phyloP scores from a whole-genome alignment of 345 rosid species.

The Pistacia atlantica region DNA sequence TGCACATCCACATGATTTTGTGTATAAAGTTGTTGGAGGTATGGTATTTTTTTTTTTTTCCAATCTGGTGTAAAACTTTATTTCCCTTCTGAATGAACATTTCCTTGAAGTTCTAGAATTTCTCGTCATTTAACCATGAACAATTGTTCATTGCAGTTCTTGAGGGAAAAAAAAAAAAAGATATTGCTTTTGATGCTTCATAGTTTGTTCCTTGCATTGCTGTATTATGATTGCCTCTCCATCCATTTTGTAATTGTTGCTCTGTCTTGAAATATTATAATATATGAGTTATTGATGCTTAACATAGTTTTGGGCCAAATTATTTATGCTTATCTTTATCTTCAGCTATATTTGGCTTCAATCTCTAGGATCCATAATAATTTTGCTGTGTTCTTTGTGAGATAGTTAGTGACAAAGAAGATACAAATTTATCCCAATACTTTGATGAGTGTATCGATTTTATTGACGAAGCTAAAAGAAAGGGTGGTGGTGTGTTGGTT shows the following conservation, averaged over 20 bases:
- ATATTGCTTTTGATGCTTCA: not conserved
- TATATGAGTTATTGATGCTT: not conserved
- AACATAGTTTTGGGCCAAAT: not conserved
- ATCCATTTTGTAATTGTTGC: not conserved
- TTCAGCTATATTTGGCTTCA: not conserved
- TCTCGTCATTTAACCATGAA: not conserved
- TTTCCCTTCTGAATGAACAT: not conserved
- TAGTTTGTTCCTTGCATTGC: not conserved
- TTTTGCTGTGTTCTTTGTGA: constrained; percentile 11
- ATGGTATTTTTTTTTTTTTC: not conserved
- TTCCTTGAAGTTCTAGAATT: not conserved
- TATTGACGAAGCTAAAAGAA: constrained; percentile 67
- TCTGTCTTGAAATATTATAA: not conserved
- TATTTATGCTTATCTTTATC: not conserved
- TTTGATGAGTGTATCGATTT: constrained; percentile 70
- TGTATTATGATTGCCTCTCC: not conserved
- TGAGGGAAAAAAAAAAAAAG: not conserved
- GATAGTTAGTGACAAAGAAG: constrained; percentile 62
- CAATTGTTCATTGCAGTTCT: not conserved
- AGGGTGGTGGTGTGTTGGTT: constrained; percentile 72
- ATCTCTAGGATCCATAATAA: not conserved
- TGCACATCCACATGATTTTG: constrained; percentile 61
- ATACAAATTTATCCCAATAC: constrained; percentile 52
- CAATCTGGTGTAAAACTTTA: not conserved
- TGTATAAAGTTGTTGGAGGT: constrained; percentile 70